Conservation (phyloP, 805 yeast genomes). For the Candida odintsovae region DNA sequence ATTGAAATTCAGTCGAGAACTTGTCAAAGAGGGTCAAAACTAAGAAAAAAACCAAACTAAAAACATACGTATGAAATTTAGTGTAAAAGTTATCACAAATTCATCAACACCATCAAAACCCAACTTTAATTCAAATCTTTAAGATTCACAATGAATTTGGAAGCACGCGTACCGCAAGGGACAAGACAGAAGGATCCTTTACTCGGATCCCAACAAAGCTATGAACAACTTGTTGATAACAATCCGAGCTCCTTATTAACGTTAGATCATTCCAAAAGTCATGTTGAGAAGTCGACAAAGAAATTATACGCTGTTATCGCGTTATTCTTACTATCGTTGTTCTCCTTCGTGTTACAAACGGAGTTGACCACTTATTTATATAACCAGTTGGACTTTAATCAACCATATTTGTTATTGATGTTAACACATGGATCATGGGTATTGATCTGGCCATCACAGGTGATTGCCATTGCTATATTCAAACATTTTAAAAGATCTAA, state of each 20-base stretch:
- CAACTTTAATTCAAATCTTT: neutral
- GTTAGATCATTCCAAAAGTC: slow-evolving; percentile 2
- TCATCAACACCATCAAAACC: neutral
- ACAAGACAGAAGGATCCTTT: neutral
- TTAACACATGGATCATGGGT: slow-evolving; percentile 80
- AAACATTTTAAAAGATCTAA: slow-evolving; percentile 33
- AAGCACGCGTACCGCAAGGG: neutral
- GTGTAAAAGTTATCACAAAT: no score
- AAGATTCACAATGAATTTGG: neutral
- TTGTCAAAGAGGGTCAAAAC: neutral
- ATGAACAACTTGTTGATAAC: slow-evolving; percentile 3
- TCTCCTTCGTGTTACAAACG: slow-evolving; percentile 72
- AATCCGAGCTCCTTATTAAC: neutral
- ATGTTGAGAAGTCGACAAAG: slow-evolving; percentile 15
- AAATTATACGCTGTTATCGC: slow-evolving; percentile 39
- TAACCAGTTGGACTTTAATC: slow-evolving; percentile 45
- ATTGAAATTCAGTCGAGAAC: no score
- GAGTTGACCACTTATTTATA: slow-evolving; percentile 73
- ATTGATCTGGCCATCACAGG: slow-evolving; percentile 66
- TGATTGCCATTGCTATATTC: slow-evolving; percentile 39
- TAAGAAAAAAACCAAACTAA: neutral
- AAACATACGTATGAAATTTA: no score
- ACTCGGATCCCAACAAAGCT: neutral
- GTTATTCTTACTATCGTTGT: slow-evolving; percentile 42
- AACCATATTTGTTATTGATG: slow-evolving; percentile 61